phyloP scores from a whole-genome alignment of 2,329 filamentous ascomycete genomes.

The Penicillium sp. region DNA sequence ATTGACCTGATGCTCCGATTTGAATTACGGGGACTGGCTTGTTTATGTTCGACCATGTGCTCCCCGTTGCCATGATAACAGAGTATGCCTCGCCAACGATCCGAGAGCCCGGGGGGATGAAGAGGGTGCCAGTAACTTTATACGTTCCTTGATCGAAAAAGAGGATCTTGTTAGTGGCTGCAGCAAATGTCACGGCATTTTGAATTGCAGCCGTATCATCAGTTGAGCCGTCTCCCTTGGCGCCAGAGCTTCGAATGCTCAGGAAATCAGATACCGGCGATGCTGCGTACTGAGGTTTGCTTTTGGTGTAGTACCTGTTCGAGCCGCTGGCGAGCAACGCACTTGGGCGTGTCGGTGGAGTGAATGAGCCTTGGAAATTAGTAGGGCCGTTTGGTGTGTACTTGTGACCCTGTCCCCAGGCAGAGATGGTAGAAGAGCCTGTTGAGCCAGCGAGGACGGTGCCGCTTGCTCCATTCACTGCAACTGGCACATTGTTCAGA shows the following conservation, averaged over 20 bases:
- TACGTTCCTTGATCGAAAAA: slow-evolving; percentile 62
- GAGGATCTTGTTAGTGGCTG: slow-evolving; percentile 51
- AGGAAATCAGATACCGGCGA: slow-evolving; percentile 42
- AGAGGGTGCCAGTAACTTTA: slow-evolving; percentile 49
- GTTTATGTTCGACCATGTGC: slow-evolving; percentile 58
- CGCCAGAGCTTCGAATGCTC: slow-evolving; percentile 47
- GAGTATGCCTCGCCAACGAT: slow-evolving; percentile 60
- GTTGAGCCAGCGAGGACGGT: slow-evolving; percentile 41
- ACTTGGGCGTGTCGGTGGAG: slow-evolving; percentile 46
- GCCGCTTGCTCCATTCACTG: slow-evolving; percentile 42
- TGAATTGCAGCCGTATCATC: slow-evolving; percentile 65
- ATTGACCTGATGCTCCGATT: slow-evolving; percentile 65
- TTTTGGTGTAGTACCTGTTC: slow-evolving; percentile 47
- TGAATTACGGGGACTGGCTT: slow-evolving; percentile 67
- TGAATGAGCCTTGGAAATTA: slow-evolving; percentile 47
- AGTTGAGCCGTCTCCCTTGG: slow-evolving; percentile 56
- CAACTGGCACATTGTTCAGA: slow-evolving; percentile 52
- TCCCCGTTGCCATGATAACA: slow-evolving; percentile 59
- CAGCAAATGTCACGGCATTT: slow-evolving; percentile 55
- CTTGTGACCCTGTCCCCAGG: slow-evolving; percentile 48
- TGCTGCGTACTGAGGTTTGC: slow-evolving; percentile 58
- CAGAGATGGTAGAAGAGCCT: slow-evolving; percentile 39
- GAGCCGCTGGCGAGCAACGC: slow-evolving; percentile 46
- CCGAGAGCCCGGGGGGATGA: slow-evolving; percentile 51
- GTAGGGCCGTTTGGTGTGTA: slow-evolving; percentile 49